phyloP scores from a whole-genome alignment of 129 eudicot genomes.

The Helianthus tuberosus region DNA sequence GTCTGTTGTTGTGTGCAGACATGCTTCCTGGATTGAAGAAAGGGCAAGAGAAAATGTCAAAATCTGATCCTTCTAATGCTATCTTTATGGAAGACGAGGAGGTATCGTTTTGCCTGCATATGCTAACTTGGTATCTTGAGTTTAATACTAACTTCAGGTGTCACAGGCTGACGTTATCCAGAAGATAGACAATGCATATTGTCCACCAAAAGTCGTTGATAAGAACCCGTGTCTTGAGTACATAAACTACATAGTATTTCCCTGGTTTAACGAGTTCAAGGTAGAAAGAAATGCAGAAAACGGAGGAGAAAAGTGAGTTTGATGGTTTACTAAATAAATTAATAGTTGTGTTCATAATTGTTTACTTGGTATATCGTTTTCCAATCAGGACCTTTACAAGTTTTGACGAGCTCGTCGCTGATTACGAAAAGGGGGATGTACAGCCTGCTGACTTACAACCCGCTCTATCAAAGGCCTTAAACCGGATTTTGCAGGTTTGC shows the following conservation, averaged over 20 bases:
- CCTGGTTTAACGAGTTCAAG: constrained; percentile 59
- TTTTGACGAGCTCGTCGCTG: constrained; percentile 47
- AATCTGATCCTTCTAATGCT: constrained; percentile 56
- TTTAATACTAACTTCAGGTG: too few relatives aligned
- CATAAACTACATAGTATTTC: constrained; percentile 55
- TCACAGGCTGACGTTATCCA: constrained; percentile 41
- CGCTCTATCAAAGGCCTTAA: constrained; percentile 63
- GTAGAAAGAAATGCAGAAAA: constrained; percentile 52
- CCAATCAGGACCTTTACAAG: constrained; percentile 45
- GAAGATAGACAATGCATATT: constrained; percentile 69
- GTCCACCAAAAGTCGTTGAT: constrained; percentile 53
- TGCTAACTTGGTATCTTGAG: too few relatives aligned
- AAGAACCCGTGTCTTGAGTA: constrained; percentile 75
- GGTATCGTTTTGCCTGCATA: background rate
- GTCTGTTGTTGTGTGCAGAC: constrained; percentile 34
- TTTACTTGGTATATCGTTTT: background rate
- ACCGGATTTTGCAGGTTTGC: constrained; percentile 56
- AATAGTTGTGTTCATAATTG: too few relatives aligned
- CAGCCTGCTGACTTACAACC: constrained; percentile 63
- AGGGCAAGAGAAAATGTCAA: constrained; percentile 76
- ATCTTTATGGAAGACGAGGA: constrained; percentile 71
- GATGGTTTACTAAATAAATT: too few relatives aligned
- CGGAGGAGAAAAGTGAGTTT: constrained; percentile 54
- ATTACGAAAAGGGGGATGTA: constrained; percentile 54
- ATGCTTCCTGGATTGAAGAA: constrained; percentile 70